Base-by-base conservation (phyloP, 805 yeast species). In the Candida sphagnicola region DNA sequence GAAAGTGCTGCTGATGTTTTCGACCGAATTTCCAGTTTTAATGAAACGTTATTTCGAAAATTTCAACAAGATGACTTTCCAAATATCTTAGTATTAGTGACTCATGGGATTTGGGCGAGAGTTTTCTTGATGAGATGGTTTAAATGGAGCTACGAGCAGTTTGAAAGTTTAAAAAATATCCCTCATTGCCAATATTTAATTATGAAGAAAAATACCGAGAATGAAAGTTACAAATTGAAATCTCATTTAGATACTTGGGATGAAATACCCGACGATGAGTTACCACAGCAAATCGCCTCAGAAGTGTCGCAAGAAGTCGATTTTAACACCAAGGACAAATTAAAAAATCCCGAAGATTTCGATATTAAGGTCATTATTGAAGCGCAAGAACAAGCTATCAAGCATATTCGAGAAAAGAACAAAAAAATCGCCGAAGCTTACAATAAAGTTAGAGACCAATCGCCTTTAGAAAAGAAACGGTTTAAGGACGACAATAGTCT, bases 1-100 rank as follows among this genome's bases (percentile, higher is more conserved):
- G 97, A 90, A 59, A 82, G 93, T 51, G 97, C 96, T 0, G 97
- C 97, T 0, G 97, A 90, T 59, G 96, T 90, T 8, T 90, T 80
- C 60, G 96, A 90, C 60, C 70, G 97, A 34, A 83, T 90, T 45
- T 85, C 96, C 2, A 85, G 93, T 12, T 90, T 90, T 59, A 88
- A 88, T 56, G 96, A 88, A 59, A 79, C 95, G 0, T 60, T 90
- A 28, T 87, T 82, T 55, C 70, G 97, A 34, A 93, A 85, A 56
- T 89, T 90, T 53, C 77, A 77, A 43, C 57, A 67, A 33, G 80
- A 75, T 13, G 72, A 77, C 49, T 85, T 86, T 54, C 89, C 96
- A n/a, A 77, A 78, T 42, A 83, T 89, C 14, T 71, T 88, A 28
- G 88, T 90, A 2, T 63, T 90, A 30, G 96, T 90, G 29, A 85